Evolutionary conservation across 352 stramenopile species (phyloP).

Genomic region (Phytophthora palmivora): DNA sequence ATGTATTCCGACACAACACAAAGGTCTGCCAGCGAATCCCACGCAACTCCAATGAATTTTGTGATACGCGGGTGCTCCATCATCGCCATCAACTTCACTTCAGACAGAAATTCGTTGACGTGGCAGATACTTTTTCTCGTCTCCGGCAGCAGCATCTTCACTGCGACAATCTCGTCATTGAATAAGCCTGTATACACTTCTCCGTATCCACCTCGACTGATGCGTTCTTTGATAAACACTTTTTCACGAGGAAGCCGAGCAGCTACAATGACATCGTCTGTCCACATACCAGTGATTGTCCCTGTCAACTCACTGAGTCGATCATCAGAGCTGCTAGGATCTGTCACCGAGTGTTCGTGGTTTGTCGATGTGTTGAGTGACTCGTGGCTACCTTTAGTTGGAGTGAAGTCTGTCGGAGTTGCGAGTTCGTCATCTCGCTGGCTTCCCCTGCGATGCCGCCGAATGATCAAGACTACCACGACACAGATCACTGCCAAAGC

Average conservation of each 20-base stretch:
- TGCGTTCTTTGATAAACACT: constrained; percentile 30
- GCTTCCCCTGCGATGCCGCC: neutral
- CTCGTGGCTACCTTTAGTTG: constrained; percentile 10
- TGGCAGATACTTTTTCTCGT: constrained; percentile 39
- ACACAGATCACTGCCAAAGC: constrained; percentile 7
- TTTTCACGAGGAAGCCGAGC: constrained; percentile 46
- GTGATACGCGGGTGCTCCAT: constrained; percentile 45
- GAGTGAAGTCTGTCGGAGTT: constrained; percentile 9
- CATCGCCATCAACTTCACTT: constrained; percentile 55
- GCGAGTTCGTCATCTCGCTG: constrained; percentile 3
- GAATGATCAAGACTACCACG: constrained; percentile 1
- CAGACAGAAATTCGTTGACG: constrained; percentile 56
- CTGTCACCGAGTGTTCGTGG: constrained; percentile 3
- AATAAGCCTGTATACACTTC: constrained; percentile 43
- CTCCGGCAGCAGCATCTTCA: constrained; percentile 45
- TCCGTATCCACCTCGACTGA: constrained; percentile 41
- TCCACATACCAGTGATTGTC: constrained; percentile 31
- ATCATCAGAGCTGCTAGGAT: constrained; percentile 8
- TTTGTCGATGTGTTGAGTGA: constrained; percentile 15
- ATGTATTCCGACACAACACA: constrained; percentile 28
- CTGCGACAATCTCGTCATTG: constrained; percentile 35
- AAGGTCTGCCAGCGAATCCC: constrained; percentile 26
- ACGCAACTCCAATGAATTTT: constrained; percentile 26
- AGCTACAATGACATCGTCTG: constrained; percentile 40
- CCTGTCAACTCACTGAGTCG: constrained; percentile 11